Conservation (phyloP, 1,284 basidiomycete species). For the Leccinum insolens region DNA sequence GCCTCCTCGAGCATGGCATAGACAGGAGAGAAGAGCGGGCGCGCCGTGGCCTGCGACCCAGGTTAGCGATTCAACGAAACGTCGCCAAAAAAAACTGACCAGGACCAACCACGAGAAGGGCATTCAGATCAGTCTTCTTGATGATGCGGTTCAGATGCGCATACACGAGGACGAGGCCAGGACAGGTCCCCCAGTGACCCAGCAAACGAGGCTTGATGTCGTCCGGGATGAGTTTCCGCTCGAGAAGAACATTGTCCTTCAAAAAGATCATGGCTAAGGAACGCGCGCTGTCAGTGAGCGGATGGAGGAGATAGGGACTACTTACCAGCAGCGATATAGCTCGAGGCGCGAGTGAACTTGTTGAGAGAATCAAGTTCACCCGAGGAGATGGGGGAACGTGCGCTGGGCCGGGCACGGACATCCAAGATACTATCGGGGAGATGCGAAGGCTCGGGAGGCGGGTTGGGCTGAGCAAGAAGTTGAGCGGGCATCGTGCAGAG, state of each 20-base stretch:
- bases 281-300: constrained; percentile 1
- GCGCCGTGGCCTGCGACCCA: constrained; percentile 68
- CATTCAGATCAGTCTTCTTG: constrained; percentile 56
- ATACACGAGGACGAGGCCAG: constrained; percentile 78
- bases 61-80: not conserved
- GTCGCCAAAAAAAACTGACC: constrained; percentile 36
- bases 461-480: constrained; percentile 56
- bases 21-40: constrained; percentile 76
- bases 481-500: constrained; percentile 58
- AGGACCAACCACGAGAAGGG: constrained; percentile 75
- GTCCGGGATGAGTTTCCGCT: constrained; percentile 57
- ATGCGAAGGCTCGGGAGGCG: constrained; percentile 62
- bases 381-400: constrained; percentile 44
- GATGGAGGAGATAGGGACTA: not conserved
- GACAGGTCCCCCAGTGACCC: constrained; percentile 78
- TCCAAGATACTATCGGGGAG: constrained; percentile 55
- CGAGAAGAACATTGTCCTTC: constrained; percentile 70
- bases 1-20: constrained; percentile 79
- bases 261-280: constrained; percentile 78
- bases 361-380: constrained; percentile 54
- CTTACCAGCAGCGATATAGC: constrained; percentile 67
- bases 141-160: constrained; percentile 82
- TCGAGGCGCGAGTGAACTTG: constrained; percentile 59
- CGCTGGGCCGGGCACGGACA: constrained; percentile 45
- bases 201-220: constrained; percentile 82